A percentile compares a stretch with the other conserved stretches of the same genome.
These are phyloP conservation scores for Suillus paluster DNA, from an alignment of 768 basidiomycete genomes.

Conservation along the genomic window DNA sequence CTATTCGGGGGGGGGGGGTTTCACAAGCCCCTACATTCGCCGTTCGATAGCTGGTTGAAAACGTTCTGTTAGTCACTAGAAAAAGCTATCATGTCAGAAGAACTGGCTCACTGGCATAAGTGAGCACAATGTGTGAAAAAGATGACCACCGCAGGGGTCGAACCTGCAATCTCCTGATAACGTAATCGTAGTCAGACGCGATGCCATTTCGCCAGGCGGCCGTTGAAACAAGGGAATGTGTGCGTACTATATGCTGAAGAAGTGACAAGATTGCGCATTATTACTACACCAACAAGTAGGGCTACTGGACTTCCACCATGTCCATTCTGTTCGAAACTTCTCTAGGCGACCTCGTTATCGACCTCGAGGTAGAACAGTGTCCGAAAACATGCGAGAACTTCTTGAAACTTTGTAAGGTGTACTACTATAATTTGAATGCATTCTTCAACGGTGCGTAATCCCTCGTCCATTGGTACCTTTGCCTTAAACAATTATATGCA, in stretches of 20 bases:
- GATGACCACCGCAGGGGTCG: constrained; percentile 85
- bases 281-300: neutral
- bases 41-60: too few relatives aligned
- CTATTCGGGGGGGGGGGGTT: too few relatives aligned
- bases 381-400: constrained; percentile 95
- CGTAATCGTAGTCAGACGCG: constrained; percentile 77
- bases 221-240: constrained; percentile 16
- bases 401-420: constrained; percentile 95
- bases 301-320: constrained; percentile 51
- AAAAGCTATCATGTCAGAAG: too few relatives aligned
- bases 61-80: too few relatives aligned
- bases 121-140: neutral
- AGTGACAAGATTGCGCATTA: neutral
- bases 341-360: constrained; percentile 94
- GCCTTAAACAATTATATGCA: constrained; percentile 33
- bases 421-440: constrained; percentile 95
- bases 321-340: constrained; percentile 98
- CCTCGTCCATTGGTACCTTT: neutral
- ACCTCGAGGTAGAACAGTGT: constrained; percentile 89
- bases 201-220: constrained; percentile 88
- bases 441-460: constrained; percentile 91
- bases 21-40: too few relatives aligned
- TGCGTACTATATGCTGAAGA: neutral
- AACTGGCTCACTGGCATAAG: too few relatives aligned
- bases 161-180: constrained; percentile 93